Base-by-base conservation (phyloP, 805 yeast genomes). In the Spathaspora gorwiae region DNA sequence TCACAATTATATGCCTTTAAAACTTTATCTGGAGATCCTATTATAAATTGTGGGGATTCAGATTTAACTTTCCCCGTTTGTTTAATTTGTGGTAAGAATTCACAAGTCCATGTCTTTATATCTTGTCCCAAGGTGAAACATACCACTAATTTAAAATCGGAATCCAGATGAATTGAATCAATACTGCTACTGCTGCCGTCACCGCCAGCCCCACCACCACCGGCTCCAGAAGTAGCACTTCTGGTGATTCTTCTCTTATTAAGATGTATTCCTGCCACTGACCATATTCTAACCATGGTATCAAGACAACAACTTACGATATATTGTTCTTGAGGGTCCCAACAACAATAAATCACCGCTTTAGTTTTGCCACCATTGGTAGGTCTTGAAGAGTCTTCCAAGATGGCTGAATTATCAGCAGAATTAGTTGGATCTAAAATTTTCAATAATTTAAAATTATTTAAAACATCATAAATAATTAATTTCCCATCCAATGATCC, bases 1-100 rank as follows among this genome's bases (percentile, higher is more conserved):
- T 66, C 59, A 8, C 71, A 49, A 44, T 68, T 66, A 44, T 53
- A 72, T 1, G 67, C 73, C 46, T 68, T 68, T 35, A 72, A 56
- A 5, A 64, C 83, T 49, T 82, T 80, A 58, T 87, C 96, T 0
- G 90, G 90, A 0, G 90, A 81, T 0, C 95, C 92, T 15, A 87
- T 71, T 5, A 86, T 73, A 53, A 89, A 83, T 43, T 75, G 68
- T 1, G 74, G 73, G 11, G 59, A 54, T 5, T 51, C 37, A 14
- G 43, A 43, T 12, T 45, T 43, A 13, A 49, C 47, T 64, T 35
- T 31, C 4, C 15, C 9, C 9, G 39, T 41, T 12, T 26, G 19
- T 35, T 66, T 65, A 13, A 73, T 70, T 42, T 52, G 47, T 5
- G 84, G 87, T 41, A 84, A 65, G 80, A 92, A 90, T 50, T 82